A percentile compares a stretch with the other conserved stretches of the same genome.
phyloP scores from a whole-genome alignment of 2,329 filamentous ascomycete species.

The Trichoderma sp. region DNA sequence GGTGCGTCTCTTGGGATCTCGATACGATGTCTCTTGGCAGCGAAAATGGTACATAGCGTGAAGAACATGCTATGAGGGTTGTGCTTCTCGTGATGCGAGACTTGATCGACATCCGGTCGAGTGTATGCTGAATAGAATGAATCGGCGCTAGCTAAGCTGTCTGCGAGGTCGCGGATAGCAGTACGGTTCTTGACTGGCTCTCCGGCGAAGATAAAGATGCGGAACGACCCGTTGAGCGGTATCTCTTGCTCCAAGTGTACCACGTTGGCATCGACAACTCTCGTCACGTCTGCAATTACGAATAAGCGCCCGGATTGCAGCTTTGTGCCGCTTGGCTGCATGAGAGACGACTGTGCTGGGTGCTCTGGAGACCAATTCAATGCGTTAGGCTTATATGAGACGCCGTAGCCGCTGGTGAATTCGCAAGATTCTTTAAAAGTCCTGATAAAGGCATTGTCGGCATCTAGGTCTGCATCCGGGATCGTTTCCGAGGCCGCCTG shows the following conservation, averaged over 20 bases:
- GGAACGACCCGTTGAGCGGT: conserved; percentile 83
- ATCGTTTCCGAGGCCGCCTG: conserved; percentile 56
- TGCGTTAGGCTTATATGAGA: conserved; percentile 77
- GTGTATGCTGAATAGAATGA: conserved; percentile 74
- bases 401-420: conserved; percentile 90
- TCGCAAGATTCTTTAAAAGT: conserved; percentile 91
- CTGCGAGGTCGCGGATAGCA: conserved; percentile 71
- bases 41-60: conserved; percentile 76
- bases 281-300: conserved; percentile 77
- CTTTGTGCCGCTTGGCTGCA: conserved; percentile 65
- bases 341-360: conserved; percentile 67
- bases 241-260: conserved; percentile 90
- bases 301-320: conserved; percentile 75
- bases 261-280: conserved; percentile 84
- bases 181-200: conserved; percentile 56
- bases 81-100: conserved; percentile 77
- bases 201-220: conserved; percentile 85
- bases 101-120: conserved; percentile 59
- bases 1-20: conserved; percentile 74
- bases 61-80: conserved; percentile 85
- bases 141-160: conserved; percentile 61
- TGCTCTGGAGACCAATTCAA: conserved; percentile 82
- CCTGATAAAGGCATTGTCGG: conserved; percentile 76
- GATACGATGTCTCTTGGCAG: conserved; percentile 65
- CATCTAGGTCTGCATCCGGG: conserved; percentile 27